Conservation (phyloP, 768 basidiomycete species). For the Pholiota microspora region DNA sequence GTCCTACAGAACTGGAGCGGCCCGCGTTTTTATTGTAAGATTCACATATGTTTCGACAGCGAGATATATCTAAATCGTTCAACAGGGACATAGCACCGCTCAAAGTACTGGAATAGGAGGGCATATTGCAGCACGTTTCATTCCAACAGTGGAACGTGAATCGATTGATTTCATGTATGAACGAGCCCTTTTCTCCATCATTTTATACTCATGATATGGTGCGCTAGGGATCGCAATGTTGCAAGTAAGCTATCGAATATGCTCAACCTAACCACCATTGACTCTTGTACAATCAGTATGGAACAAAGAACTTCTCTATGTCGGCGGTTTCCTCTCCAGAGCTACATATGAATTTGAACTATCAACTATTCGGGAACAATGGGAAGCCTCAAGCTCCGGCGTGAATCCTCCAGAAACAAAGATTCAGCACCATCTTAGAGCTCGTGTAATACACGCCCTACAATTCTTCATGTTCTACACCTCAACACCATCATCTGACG, state of each 20-base stretch:
- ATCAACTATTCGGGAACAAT: conserved; percentile 52
- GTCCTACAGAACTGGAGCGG: conserved; percentile 52
- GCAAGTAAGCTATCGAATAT: conserved; percentile 45
- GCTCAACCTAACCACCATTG: conserved; percentile 3
- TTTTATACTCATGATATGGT: not conserved
- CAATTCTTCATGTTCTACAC: conserved; percentile 87
- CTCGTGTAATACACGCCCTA: conserved; percentile 72
- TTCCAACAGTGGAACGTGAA: conserved; percentile 95
- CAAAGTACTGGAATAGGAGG: conserved; percentile 85
- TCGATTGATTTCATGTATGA: conserved; percentile 83
- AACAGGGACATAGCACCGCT: conserved; percentile 84
- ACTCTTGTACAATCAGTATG: conserved; percentile 48
- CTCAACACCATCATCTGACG: conserved; percentile 84
- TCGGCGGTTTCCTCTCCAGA: conserved; percentile 82
- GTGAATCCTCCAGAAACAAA: conserved; percentile 34
- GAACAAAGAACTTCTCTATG: conserved; percentile 86
- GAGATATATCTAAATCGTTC: too few species aligned
- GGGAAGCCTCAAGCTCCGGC: conserved; percentile 45
- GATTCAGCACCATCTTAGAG: conserved; percentile 47
- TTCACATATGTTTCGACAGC: not conserved
- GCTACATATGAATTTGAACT: conserved; percentile 86
- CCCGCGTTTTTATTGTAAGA: conserved; percentile 83
- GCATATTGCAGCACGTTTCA: conserved; percentile 76
- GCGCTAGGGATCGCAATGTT: conserved; percentile 73
- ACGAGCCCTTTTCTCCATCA: not conserved